Base-by-base conservation (phyloP, 306 rosid species). In the Castanopsis chinensis region DNA sequence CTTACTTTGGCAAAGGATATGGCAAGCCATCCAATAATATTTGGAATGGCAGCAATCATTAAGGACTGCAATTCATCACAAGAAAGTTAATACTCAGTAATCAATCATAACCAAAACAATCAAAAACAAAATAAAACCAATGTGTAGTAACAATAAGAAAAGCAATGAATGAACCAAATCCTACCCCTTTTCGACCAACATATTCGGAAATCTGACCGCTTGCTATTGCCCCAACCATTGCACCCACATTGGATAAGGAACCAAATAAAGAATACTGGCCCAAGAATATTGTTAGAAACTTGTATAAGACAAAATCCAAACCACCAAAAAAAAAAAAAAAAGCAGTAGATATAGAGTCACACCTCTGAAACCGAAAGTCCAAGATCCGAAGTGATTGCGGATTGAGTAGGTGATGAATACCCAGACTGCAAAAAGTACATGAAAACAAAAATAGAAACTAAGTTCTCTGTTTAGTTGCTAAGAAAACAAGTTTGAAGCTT, bases 221-320 rank as follows among this genome's bases (percentile, higher is more conserved):
- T 32, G 98, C 86, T 81, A 95, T 91, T 80, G 99, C 99, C 78
- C 99, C 99, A 72, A 95, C 87, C 99, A 95, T 95, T 59, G 98
- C 98, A 64, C 99, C 99, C 60, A 95, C 99, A 80, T 95, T 95
- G 81, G 96, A 92, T 69, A 95, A 76, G 75, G 99, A 95, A 57
- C 99, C 99, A 80, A 92, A 95, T 73, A 91, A 69, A 72, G 99
- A 95, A 75, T 9, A 95, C 99, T 94, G 86, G 43, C 67, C 74
- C 83, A 77, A 73, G 25, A 61, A 88, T 79, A 35, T 14, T 73
- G 70, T 58, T 58, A 89, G 83, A 69, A 71, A 55, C 59, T 71
- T 53, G 11, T 56, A 41, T 55, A 78, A 6, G 45, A 60, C 23
- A 49, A 70, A 41, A 60, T 45, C 23, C 43, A 69, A 33, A 71